These are phyloP conservation scores for Tetracladium setigerum DNA, from an alignment of 495 filamentous ascomycete species.

Conservation along the genomic window DNA sequence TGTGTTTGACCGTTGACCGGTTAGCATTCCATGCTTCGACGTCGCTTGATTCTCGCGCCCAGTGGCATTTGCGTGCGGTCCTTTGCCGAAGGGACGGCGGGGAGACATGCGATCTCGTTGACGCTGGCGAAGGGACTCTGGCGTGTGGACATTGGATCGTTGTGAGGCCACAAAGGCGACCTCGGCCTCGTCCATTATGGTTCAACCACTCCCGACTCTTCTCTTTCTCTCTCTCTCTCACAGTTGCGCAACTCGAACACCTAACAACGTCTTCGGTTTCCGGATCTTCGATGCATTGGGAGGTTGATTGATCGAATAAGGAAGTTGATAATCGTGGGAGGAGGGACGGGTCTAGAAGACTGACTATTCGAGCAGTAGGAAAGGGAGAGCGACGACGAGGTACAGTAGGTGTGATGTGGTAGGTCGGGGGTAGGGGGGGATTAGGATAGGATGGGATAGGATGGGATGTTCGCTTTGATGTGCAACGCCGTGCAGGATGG, in stretches of 20 bases:
- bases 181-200: conserved; percentile 10
- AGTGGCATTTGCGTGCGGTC: conserved; percentile 5
- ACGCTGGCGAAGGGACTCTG: conserved; percentile 21
- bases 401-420: neutral
- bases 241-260: neutral
- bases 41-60: conserved; percentile 4
- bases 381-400: no score
- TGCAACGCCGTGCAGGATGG: no score
- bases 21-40: conserved; percentile 5
- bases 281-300: conserved; percentile 4
- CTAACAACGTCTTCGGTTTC: neutral
- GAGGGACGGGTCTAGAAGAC: no score
- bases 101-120: conserved; percentile 22
- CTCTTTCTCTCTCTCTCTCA: neutral
- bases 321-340: no score
- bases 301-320: no score
- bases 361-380: no score
- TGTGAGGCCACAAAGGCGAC: conserved; percentile 8
- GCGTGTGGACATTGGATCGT: conserved; percentile 6
- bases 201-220: conserved; percentile 1
- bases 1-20: conserved; percentile 13
- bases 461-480: no score
- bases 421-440: neutral
- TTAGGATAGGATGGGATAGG: no score
- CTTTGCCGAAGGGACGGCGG: conserved; percentile 15